A percentile compares a stretch with the other conserved stretches of the same genome.
These are phyloP conservation scores for Mycena citricolor DNA, from an alignment of 1,284 basidiomycete genomes.

Conservation along the genomic window DNA sequence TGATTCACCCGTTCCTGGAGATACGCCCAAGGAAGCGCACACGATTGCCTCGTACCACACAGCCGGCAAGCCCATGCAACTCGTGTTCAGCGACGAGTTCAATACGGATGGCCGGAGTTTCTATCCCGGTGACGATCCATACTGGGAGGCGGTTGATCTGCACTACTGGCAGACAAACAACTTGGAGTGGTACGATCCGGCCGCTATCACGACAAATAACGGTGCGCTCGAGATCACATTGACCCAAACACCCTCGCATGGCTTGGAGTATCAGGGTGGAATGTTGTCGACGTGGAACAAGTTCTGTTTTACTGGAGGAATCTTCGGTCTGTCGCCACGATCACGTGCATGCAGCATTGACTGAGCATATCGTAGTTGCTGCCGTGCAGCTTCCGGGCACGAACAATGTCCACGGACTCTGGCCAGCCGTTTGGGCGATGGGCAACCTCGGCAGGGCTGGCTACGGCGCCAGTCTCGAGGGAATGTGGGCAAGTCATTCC, in stretches of 20 bases:
- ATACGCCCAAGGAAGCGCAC: constrained; percentile 67
- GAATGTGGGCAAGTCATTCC: constrained; percentile 38
- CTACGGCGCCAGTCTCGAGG: constrained; percentile 50
- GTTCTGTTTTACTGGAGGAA: constrained; percentile 91
- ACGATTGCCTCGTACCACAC: constrained; percentile 60
- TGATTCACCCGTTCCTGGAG: no score
- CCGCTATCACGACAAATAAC: constrained; percentile 72
- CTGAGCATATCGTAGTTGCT: no score
- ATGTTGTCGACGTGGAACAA: constrained; percentile 84
- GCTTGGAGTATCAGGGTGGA: constrained; percentile 73
- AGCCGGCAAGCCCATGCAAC: constrained; percentile 51
- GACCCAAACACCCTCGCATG: constrained; percentile 63
- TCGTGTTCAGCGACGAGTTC: constrained; percentile 92
- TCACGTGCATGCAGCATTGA: no score
- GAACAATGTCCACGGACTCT: constrained; percentile 56
- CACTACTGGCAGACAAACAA: constrained; percentile 56
- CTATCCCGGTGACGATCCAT: constrained; percentile 50
- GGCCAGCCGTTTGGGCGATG: constrained; percentile 75
- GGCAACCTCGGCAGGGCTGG: constrained; percentile 58
- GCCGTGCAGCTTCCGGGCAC: no score
- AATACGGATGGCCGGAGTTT: constrained; percentile 79
- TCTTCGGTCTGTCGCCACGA: constrained; percentile 65
- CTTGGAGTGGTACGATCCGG: constrained; percentile 71
- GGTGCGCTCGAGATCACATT: constrained; percentile 84
- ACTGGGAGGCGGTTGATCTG: constrained; percentile 65